Percentiles rank a stretch among this genome's conserved stretches.
Conservation (phyloP, 176 grass and related monocot species). For the Chrysopogon serrulatus region DNA sequence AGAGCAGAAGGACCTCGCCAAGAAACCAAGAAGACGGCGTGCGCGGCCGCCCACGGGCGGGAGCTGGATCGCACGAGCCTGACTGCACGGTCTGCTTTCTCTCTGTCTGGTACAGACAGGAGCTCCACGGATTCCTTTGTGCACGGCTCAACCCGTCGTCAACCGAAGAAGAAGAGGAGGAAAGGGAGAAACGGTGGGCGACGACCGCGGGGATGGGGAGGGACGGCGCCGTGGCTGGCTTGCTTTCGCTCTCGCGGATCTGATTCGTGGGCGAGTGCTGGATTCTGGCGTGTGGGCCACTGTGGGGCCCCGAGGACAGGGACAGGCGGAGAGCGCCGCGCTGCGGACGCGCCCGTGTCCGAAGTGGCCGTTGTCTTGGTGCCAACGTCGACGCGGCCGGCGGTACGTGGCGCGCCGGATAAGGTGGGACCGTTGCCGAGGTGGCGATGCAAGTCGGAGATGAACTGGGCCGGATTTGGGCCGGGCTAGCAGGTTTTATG, state of each 20-base stretch:
- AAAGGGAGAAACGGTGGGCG: background rate
- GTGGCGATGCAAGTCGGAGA: too few species aligned
- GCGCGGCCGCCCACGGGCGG: background rate
- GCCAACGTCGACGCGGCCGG: background rate
- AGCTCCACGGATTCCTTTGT: background rate
- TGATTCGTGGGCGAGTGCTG: background rate
- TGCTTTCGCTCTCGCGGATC: background rate
- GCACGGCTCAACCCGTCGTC: background rate
- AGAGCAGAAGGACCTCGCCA: background rate
- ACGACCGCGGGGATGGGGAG: background rate
- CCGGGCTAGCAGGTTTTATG: too few species aligned
- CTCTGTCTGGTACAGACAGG: background rate
- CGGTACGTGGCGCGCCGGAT: background rate
- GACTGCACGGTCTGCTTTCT: background rate
- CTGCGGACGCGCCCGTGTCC: background rate
- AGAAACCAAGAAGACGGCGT: background rate
- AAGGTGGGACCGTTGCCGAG: background rate
- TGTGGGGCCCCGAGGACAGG: background rate
- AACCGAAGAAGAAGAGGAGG: background rate
- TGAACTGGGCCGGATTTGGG: too few species aligned
- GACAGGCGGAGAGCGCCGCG: background rate
- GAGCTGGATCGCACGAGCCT: background rate
- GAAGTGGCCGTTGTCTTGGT: background rate
- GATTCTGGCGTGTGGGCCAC: background rate
- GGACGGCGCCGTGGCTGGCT: background rate